Evolutionary conservation across 768 basidiomycete species (phyloP), one percentile per base, ranked within the genome.

Genomic region (Termitomyces sp.): DNA sequence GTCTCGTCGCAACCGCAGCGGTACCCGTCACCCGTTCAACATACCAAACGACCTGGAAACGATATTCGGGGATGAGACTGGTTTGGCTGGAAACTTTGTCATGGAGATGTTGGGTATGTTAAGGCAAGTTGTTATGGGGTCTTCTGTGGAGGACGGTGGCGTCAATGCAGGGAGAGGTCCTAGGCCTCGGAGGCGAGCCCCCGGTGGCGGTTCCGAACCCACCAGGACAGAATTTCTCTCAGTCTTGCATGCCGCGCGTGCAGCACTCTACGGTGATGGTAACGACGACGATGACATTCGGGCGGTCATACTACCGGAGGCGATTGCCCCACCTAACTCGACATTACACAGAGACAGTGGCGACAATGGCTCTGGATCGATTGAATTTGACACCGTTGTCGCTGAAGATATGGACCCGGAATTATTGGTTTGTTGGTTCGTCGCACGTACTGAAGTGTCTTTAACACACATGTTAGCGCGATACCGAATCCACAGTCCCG

Each of bases 341-440:
- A 60, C 58, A 24, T 56, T 60, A 20, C 61, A 64, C 6, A 56
- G 45, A 29, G 56, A 55, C 22, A 56, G 41, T 24, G 37, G 52
- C 36, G 56, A 56, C 29, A 44, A 48, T 57, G 62, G 54, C 9
- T 60, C 53, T 60, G 61, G 59, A 41, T 65, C 61, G 62, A 60
- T 56, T 55, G 62, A 58, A 54, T 51, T 60, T 41, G 55, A 47
- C 42, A 53, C 52, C n/a, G 66, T 58, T 10, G 60, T 54, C 26
- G 54, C 50, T 15, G 41, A 46, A 5, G 68, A 70, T 49, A 60
- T 63, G 41, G 64, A 66, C 2, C 60, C 69, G 45, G 70, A 69
- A 53, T 58, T 65, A 18, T 55, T 74, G 64, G 75, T 74, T 31
- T 9, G 73, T 65, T 39, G 10, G 16, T 44, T 45, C 16, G 10